Evolutionary conservation across 208 protist genomes (phyloP).

Genomic region (Leishmania turanica): DNA sequence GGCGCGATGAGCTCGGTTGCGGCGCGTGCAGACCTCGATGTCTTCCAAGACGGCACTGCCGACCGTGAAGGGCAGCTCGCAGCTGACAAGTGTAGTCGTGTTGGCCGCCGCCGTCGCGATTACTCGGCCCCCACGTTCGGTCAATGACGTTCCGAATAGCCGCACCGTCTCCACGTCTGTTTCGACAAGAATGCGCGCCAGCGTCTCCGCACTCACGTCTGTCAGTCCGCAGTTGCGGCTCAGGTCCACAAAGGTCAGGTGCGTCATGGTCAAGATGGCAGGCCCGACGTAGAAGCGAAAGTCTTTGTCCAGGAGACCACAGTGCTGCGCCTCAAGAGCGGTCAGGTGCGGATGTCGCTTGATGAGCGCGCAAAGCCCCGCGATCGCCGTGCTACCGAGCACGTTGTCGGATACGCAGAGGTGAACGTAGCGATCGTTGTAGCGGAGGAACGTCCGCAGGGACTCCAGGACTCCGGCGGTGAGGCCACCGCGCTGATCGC

Average conservation of each 20-base stretch:
- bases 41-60: constrained; percentile 50
- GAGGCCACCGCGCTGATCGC: constrained; percentile 60
- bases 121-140: constrained; percentile 39
- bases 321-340: constrained; percentile 52
- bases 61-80: constrained; percentile 80
- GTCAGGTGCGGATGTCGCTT: constrained; percentile 57
- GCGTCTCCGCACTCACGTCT: constrained; percentile 38
- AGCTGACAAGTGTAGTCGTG: constrained; percentile 32
- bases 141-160: constrained; percentile 51
- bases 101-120: constrained; percentile 43
- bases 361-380: constrained; percentile 61
- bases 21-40: constrained; percentile 22
- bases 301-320: constrained; percentile 64
- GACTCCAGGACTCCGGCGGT: constrained; percentile 46
- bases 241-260: constrained; percentile 52
- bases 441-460: constrained; percentile 47
- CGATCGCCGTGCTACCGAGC: constrained; percentile 56
- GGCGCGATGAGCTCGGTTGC: constrained; percentile 32
- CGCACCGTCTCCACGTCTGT: constrained; percentile 44
- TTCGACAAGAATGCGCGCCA: constrained; percentile 46
- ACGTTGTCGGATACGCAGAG: constrained; percentile 67
- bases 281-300: constrained; percentile 55
- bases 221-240: constrained; percentile 70
- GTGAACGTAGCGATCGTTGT: constrained; percentile 59
- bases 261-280: constrained; percentile 36